Conservation (phyloP, 2,329 filamentous ascomycete genomes). For the Clarireedia sp. region DNA sequence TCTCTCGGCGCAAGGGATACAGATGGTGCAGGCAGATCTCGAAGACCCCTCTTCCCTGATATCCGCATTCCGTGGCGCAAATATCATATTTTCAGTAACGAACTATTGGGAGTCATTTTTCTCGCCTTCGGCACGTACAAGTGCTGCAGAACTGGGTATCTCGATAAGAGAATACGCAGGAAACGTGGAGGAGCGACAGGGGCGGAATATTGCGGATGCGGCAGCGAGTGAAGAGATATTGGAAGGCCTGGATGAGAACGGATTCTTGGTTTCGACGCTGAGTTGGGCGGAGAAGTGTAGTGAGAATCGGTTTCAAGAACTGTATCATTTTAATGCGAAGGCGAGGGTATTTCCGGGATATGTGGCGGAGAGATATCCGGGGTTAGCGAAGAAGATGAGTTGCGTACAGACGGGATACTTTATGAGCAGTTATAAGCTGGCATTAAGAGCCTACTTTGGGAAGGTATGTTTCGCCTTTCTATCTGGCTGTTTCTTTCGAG, state of each 20-base stretch:
- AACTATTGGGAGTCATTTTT: constrained; percentile 24
- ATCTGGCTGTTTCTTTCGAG: not conserved
- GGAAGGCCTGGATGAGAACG: constrained; percentile 31
- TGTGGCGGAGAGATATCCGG: constrained; percentile 35
- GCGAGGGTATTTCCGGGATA: constrained; percentile 33
- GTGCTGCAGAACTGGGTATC: constrained; percentile 28
- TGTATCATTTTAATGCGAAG: constrained; percentile 47
- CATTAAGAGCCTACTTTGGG: constrained; percentile 38
- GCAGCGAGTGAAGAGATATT: constrained; percentile 33
- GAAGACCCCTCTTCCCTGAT: constrained; percentile 17
- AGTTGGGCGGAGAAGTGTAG: constrained; percentile 41
- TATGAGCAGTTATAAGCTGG: constrained; percentile 38
- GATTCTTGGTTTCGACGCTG: constrained; percentile 27
- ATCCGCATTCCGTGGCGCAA: constrained; percentile 32
- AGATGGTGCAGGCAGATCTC: constrained; percentile 32
- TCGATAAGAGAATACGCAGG: constrained; percentile 28
- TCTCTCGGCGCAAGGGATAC: constrained; percentile 35
- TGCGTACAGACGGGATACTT: constrained; percentile 30
- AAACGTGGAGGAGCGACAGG: constrained; percentile 42
- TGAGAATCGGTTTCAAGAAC: constrained; percentile 35
- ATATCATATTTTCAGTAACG: constrained; percentile 33
- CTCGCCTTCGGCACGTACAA: constrained; percentile 9
- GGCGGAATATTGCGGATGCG: constrained; percentile 48
- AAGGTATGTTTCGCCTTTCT: constrained; percentile 32
- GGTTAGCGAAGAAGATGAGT: constrained; percentile 41